Base-by-base conservation (phyloP, 2,329 filamentous ascomycete genomes). In the Xylariaceae sp. region DNA sequence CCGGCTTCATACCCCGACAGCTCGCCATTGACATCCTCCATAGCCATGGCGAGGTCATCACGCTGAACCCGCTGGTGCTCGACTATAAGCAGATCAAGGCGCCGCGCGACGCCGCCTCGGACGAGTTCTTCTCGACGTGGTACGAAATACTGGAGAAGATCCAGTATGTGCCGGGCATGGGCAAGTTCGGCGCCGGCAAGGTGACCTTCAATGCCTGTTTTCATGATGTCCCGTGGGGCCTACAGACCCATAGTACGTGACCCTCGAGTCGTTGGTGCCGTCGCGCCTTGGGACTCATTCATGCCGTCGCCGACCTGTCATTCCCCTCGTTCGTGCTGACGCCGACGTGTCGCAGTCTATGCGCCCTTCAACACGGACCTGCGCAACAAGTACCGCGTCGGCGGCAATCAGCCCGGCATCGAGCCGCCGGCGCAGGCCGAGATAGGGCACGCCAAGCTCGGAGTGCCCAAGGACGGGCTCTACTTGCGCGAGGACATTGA, bases 101-200 rank as follows among this genome's bases (percentile, higher is more conserved):
- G 2, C 80, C 80, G 18, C 77, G 77, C 59, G 68, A 80, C 58
- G 78, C 79, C 43, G 70, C 75, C 36, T 63, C 76, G 44, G 80
- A 84, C 57, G 80, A 84, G 57, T 84, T 70, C 59, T 84, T 80
- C 58, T 76, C 76, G 42, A 80, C 79, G 19, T 84, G 80, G 80
- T 84, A 84, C 55, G 77, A 83, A 57, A 83, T 84, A 50, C 71
- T 63, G 37, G 71, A 84, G 64, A 71, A 77, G 48, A 78, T 84
- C 39, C 78, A 82, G 52, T 75, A 77, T 46, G 60, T 83, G 5
- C 79, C 80, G 0, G 80, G 80, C 21, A 60, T 82, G 35, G 79
- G 79, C 44, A 75, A 66, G 57, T 65, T 80, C 39, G 77, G 77
- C 16, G 74, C 75, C 3, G 71, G 76, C 51, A 73, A 75, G 50